Percentiles rank a stretch among this genome's conserved stretches.
Evolutionary conservation across 208 protist species (phyloP).

Genomic region (Blechomonas ayalai): DNA sequence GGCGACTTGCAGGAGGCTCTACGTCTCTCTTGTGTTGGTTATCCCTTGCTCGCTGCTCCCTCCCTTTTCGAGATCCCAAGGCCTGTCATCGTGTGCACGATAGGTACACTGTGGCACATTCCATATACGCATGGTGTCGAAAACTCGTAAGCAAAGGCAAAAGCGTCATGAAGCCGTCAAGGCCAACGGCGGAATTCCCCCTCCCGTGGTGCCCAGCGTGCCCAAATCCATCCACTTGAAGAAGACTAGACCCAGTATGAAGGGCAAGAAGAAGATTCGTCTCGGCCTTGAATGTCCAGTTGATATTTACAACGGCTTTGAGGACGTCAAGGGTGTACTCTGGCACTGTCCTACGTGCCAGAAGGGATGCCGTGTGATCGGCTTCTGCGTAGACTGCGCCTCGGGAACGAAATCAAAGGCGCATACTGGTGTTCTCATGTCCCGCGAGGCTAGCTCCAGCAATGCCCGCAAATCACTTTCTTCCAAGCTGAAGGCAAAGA

Average conservation of each 20-base stretch:
- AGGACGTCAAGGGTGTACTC: constrained; percentile 73
- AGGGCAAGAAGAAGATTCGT: constrained; percentile 87
- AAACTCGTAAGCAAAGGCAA: constrained; percentile 80
- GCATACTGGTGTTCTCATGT: constrained; percentile 53
- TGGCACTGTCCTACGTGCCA: constrained; percentile 72
- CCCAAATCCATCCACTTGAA: constrained; percentile 84
- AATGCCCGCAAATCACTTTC: constrained; percentile 21
- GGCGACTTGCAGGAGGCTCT: too few species aligned
- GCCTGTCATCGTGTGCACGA: too few species aligned
- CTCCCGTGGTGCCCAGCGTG: constrained; percentile 43
- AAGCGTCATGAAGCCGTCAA: constrained; percentile 61
- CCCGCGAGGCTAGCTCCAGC: constrained; percentile 13
- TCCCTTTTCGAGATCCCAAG: too few species aligned
- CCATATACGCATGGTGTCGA: constrained; percentile 89
- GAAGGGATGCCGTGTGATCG: constrained; percentile 65
- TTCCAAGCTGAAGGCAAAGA: constrained; percentile 13
- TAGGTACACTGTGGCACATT: too few species aligned
- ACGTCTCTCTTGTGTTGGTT: too few species aligned
- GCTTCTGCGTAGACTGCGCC: constrained; percentile 81
- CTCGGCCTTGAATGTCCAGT: constrained; percentile 74
- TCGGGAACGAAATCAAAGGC: constrained; percentile 51
- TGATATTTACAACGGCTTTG: constrained; percentile 84
- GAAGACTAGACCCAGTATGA: constrained; percentile 86
- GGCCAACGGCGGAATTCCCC: constrained; percentile 51
- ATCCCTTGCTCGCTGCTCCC: too few species aligned